phyloP scores from a whole-genome alignment of 2,329 filamentous ascomycete species.

The Arthrobotrys iridis region DNA sequence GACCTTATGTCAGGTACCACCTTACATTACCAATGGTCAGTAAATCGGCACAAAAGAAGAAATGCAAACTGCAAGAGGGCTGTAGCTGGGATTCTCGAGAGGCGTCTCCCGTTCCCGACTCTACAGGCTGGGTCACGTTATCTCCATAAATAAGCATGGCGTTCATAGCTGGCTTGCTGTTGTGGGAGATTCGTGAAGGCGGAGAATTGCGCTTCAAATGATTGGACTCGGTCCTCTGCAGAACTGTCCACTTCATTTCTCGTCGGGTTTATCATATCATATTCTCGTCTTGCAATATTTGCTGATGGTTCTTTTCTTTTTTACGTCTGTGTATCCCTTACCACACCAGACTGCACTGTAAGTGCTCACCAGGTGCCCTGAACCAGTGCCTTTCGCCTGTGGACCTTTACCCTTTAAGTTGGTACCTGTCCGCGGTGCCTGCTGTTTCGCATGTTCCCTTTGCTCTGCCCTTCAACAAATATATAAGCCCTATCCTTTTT shows the following conservation, averaged over 20 bases:
- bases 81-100: conserved; percentile 29
- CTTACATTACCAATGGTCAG: conserved; percentile 49
- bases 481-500: conserved; percentile 46
- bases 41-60: conserved; percentile 26
- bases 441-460: conserved; percentile 47
- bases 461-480: conserved; percentile 30
- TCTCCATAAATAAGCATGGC: conserved; percentile 36
- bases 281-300: conserved; percentile 44
- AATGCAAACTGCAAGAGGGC: conserved; percentile 25
- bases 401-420: conserved; percentile 51
- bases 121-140: conserved; percentile 46
- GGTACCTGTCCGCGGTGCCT: conserved; percentile 48
- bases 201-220: conserved; percentile 38
- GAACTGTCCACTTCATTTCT: conserved; percentile 38
- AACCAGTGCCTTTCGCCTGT: conserved; percentile 39
- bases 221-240: conserved; percentile 21
- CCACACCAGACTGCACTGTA: conserved; percentile 51
- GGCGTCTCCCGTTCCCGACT: conserved; percentile 47
- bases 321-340: conserved; percentile 25
- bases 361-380: conserved; percentile 42
- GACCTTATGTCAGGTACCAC: conserved; percentile 53
- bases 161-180: conserved; percentile 16
- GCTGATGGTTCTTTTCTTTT: conserved; percentile 38
- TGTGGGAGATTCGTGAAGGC: conserved; percentile 4
- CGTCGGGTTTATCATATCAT: conserved; percentile 45